phyloP scores from a whole-genome alignment of 176 grass and related monocot genomes.

The Carex littledalei region DNA sequence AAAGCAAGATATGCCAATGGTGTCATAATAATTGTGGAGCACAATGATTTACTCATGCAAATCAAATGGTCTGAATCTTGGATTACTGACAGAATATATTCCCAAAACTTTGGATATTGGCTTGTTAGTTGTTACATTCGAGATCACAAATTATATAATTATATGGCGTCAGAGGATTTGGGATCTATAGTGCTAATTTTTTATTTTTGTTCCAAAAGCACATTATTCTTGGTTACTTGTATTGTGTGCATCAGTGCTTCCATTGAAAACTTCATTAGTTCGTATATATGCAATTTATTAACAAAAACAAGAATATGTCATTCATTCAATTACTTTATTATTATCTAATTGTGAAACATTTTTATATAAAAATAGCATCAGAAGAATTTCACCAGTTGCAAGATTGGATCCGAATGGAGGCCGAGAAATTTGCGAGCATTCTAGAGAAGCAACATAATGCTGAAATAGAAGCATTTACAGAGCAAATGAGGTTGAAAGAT shows the following conservation, averaged over 20 bases:
- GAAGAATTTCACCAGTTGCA: slow-evolving; percentile 53
- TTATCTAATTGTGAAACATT: neutral
- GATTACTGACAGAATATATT: neutral
- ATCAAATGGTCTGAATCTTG: neutral
- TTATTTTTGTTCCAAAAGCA: neutral
- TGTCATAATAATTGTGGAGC: neutral
- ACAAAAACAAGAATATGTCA: neutral
- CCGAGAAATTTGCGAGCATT: slow-evolving; percentile 58
- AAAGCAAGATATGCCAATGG: slow-evolving; percentile 1
- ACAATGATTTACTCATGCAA: neutral
- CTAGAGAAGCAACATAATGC: slow-evolving; percentile 47
- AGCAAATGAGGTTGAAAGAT: slow-evolving; percentile 72
- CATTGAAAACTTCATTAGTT: neutral
- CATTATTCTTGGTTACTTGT: neutral
- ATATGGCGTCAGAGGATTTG: neutral
- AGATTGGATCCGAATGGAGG: slow-evolving; percentile 72
- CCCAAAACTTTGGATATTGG: neutral
- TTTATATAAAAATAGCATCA: slow-evolving; percentile 20
- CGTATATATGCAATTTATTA: neutral
- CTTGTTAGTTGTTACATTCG: neutral
- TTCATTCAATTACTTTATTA: neutral
- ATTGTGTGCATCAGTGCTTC: neutral
- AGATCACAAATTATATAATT: neutral
- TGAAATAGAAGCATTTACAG: slow-evolving; percentile 83
- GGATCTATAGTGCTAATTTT: neutral